Evolutionary conservation across 2,329 filamentous ascomycete genomes (phyloP).

Genomic region (Plectosphaerella sp.): DNA sequence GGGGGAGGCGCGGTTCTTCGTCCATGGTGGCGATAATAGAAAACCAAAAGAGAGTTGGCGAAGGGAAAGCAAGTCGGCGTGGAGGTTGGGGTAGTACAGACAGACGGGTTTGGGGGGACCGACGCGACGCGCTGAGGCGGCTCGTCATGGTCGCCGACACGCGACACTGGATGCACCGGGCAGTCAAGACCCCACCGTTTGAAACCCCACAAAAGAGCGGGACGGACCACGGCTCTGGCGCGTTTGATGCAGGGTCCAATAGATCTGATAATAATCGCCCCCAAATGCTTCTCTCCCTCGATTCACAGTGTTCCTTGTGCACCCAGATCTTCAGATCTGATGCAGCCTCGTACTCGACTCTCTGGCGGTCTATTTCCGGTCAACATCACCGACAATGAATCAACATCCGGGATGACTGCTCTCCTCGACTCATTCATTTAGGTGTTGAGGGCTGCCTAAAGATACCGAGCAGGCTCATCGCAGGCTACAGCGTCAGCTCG

Average conservation of each 20-base stretch:
- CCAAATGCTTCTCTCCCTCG: neutral
- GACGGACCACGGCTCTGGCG: neutral
- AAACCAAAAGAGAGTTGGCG: neutral
- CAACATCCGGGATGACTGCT: no score
- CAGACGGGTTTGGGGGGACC: neutral
- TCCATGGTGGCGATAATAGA: conserved; percentile 19
- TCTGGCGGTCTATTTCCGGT: no score
- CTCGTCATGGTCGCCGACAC: neutral
- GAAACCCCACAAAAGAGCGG: conserved; percentile 2
- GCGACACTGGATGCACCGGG: conserved; percentile 1
- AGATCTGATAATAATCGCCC: neutral
- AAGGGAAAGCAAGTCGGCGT: neutral
- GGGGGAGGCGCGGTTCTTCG: conserved; percentile 37
- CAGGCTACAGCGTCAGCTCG: neutral
- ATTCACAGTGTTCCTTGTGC: neutral
- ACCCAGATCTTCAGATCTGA: neutral
- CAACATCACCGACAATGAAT: no score
- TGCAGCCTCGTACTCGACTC: no score
- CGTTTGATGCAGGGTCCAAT: neutral
- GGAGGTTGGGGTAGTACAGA: neutral
- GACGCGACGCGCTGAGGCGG: neutral
- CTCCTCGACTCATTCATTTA: no score
- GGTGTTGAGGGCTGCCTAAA: no score
- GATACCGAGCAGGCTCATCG: no score
- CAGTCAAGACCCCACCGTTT: neutral